Base-by-base conservation (phyloP, 768 basidiomycete genomes). In the Lactifluus hygrophoroides region DNA sequence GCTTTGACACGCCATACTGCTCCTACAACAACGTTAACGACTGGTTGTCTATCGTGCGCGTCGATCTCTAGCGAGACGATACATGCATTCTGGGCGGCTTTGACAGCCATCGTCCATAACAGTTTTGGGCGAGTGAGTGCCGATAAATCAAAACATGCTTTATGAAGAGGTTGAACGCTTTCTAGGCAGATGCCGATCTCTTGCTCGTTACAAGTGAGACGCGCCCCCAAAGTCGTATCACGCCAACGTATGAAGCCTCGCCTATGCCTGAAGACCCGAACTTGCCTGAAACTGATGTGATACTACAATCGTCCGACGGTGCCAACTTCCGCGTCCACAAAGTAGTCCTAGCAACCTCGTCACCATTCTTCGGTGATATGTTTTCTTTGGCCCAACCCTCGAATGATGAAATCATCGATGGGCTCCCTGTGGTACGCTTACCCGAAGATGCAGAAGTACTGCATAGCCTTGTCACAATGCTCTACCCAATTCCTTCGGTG, bases 361-460 rank as follows among this genome's bases (percentile, higher is more conserved):
- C 72, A 10, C 64, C 70, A 9, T 54, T 72, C 45, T 73, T 71
- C 57, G 54, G 50, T 11, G 66, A 66, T 61, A 69, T 73, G 67
- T 64, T 71, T 55, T 49, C 63, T 35, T 25, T 65, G 11, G 65
- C 66, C 30, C 57, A 55, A 49, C 40, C 68, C 14, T 25, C 34
- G 6, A 23, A 56, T 8, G 45, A 54, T n/a, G 59, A 48, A 25
- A 21, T 19, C 9, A 11, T 43, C n/a, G 38, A 62, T 50, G 59
- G 59, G 14, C 32, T 57, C n/a, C 59, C 40, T 25, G 62, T 57
- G 44, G 44, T 64, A 1, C 45, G 23, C 23, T 42, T 61, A 16
- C 17, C 60, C 8, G 60, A 61, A 45, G 30, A 51, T 5, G 49
- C 42, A 7, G 51, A 40, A 4, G 60, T 61, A 19, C 32, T 61